Base-by-base conservation (phyloP, 2,329 filamentous ascomycete genomes). In the Cercospora sp. region DNA sequence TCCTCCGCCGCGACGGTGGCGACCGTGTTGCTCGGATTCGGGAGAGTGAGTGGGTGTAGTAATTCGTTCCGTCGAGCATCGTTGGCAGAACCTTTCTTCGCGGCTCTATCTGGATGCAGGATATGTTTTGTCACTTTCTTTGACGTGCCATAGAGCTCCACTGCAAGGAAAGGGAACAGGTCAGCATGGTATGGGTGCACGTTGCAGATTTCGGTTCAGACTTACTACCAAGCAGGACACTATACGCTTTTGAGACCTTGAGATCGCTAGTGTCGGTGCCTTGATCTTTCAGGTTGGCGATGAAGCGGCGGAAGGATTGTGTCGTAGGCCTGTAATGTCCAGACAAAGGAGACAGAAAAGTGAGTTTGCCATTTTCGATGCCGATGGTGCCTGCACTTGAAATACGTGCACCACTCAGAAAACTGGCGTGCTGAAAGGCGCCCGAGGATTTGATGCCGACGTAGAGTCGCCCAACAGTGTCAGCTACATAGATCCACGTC, bases 401-500 rank as follows among this genome's bases (percentile, higher is more conserved):
- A 62, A 97, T 94, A 10, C 93, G 88, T 13, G 89, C 86, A 24
- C 93, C 94, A 67, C 93, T 90, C 1, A 97, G 84, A 75, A 97
- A 97, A 0, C 91, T 95, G n/a, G 90, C 93, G 79, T 97, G 93
- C 75, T 97, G 93, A 76, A 97, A 97, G 6, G 90, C 88, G 9
- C 93, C 93, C 5, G 88, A 90, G 77, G 91, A 88, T 77, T 97
- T 97, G 81, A 97, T 94, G 57, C 93, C 93, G 37, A 97, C 89
- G 78, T 97, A 97, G 0, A 97, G 84, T 0, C 91, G 88, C 76
- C 93, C 94, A 1, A 88, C 89, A 1, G 92, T 94, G 79, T 97
- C 93, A 26, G 91, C 89, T 5, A 94, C 93, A 75, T 97, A 97
- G 72, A 97, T 96, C 93, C 93, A 97, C 3, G 91, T 95, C 73